These are phyloP conservation scores for Fusarium subtropicale DNA, from an alignment of 2,329 filamentous ascomycete genomes.

Conservation along the genomic window DNA sequence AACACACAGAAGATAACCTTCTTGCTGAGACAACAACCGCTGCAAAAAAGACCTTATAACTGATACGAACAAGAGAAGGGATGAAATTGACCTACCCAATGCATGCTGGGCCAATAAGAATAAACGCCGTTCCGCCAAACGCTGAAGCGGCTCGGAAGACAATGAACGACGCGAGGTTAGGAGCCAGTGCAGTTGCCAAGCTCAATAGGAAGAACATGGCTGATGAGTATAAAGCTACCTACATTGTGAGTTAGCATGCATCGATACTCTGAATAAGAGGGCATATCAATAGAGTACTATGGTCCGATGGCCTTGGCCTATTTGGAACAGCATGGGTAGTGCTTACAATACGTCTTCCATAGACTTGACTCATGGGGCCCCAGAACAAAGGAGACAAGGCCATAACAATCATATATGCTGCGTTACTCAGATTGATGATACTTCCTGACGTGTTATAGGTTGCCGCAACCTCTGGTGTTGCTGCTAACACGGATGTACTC, in stretches of 20 bases:
- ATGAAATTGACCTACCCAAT: slow-evolving; percentile 65
- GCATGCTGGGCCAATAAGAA: slow-evolving; percentile 77
- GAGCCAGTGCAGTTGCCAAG: slow-evolving; percentile 77
- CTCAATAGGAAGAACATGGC: slow-evolving; percentile 75
- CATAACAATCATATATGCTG: slow-evolving; percentile 81
- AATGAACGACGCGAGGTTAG: slow-evolving; percentile 77
- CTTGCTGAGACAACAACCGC: not conserved
- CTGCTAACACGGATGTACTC: slow-evolving; percentile 78
- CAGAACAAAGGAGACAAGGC: slow-evolving; percentile 76
- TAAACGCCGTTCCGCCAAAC: slow-evolving; percentile 79
- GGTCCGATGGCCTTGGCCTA: not conserved
- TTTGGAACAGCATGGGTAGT: not conserved
- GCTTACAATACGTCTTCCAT: slow-evolving; percentile 68
- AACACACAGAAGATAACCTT: not conserved
- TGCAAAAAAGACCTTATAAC: not conserved
- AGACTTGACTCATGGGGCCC: slow-evolving; percentile 76
- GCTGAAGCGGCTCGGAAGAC: slow-evolving; percentile 80
- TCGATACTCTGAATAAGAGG: not conserved
- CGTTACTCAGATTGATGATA: slow-evolving; percentile 80
- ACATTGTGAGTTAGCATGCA: not conserved
- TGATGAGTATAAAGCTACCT: slow-evolving; percentile 65
- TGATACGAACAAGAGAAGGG: not conserved
- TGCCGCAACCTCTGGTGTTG: slow-evolving; percentile 77
- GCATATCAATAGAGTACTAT: not conserved
- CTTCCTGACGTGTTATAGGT: slow-evolving; percentile 74